Evolutionary conservation across 768 basidiomycete species (phyloP), one percentile per base, ranked within the genome.

Genomic region (Auricularia heimuer): DNA sequence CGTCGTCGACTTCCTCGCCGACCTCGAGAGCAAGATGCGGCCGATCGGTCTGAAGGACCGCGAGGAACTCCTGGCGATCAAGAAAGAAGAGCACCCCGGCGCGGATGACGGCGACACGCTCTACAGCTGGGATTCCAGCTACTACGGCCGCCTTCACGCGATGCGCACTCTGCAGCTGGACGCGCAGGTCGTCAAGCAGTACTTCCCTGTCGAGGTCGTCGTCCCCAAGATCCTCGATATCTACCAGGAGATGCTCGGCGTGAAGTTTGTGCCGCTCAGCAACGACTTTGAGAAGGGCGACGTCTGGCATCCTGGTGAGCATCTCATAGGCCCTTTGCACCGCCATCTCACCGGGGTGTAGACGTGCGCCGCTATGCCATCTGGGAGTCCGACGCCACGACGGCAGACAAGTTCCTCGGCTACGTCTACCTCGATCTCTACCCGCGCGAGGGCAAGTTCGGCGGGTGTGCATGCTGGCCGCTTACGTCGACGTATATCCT

Each of bases 401-500:
- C 86, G 67, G 84, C 79, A 68, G 79, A 84, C 1, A 88, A 80
- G 29, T 94, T 94, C 70, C 72, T 94, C 24, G 93, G 93, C 2
- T 88, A 92, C 74, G 90, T 90, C 72, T 92, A 92, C 70, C 87
- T 94, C 34, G 93, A 95, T 70, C 81, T 95, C 54, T 93, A 89
- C 80, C 91, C 91, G 64, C 85, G 91, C 29, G 89, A 80, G 58
- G 81, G 81, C 60, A 94, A 93, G 71, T 94, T 92, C 73, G 83
- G 88, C 11, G 91, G 94, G 75, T 91, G 92, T 0, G 91, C 91
- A 0, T 90, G 93, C 1, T 94, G 90, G 89, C 80, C 83, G 4
- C 77, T 94, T 34, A 77, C 89, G 4, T 76, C 86, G 0, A 90
- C 92, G 12, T 88, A 86, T 70, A 77, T 82, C 54, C 66, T 63